Evolutionary conservation across 1,284 basidiomycete species (phyloP), one percentile per base, ranked within the genome.

Genomic region (Apiotrichum brassicae): DNA sequence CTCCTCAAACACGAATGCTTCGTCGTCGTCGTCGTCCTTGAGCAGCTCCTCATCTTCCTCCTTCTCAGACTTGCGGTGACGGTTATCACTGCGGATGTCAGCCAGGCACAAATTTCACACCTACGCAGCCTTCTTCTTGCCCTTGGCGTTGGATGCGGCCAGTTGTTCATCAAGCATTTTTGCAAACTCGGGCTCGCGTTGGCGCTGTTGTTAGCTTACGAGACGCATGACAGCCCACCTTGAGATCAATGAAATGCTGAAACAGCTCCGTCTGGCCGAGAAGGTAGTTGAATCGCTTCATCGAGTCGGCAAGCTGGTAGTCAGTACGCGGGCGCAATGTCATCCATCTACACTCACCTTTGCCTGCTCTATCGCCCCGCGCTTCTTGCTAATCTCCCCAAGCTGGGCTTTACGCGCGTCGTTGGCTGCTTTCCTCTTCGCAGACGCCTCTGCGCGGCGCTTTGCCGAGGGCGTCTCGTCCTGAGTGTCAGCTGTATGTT

Each of bases 21-120:
- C 83, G 9, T 85, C 86, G 56, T 87, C 83, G 22, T 84, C 87
- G 32, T 85, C 78, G 48, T 91, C 89, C 60, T 91, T 87, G 44
- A 97, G 74, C 65, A 97, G 65, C 72, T 97, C 93, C 62, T 97
- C 92, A 56, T 97, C 94, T 70, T 97, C 94, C 66, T 97, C 94
- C 74, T 97, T 97, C 72, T 98, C 94, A 0, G 89, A 93, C 74
- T 94, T 97, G 48, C 94, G 82, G 63, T 92, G 88, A 34, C 91
- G 83, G 46, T 86, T 79, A 53, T 78, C 87, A 52, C 84, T 84
- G 26, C n/a, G 28, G 6, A 16, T 16, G 26, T 51, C 18, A 64
- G 24, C 26, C 16, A 38, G 23, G 39, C 14, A 42, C 13, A 7
- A 6, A 12, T 14, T 14, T 19, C 14, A 24, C 19, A 78, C 84